Conservation (phyloP, 2,329 filamentous ascomycete genomes). For the Beauveria sp. region DNA sequence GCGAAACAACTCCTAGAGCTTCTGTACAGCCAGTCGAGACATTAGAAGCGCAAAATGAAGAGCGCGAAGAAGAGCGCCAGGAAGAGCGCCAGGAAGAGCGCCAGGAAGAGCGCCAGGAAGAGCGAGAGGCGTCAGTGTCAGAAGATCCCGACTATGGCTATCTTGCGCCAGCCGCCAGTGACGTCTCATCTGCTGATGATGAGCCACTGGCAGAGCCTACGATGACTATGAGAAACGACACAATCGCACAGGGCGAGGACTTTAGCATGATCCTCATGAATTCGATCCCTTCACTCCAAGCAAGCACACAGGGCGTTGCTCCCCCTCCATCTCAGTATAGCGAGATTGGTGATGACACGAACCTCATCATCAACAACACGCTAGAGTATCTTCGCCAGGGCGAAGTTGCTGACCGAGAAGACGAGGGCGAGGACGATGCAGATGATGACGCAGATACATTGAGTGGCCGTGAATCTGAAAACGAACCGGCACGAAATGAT, state of each 20-base stretch:
- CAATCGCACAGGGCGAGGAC: constrained; percentile 42
- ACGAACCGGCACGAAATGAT: neutral
- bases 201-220: constrained; percentile 17
- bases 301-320: constrained; percentile 27
- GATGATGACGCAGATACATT: constrained; percentile 12
- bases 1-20: constrained; percentile 29
- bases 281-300: constrained; percentile 44
- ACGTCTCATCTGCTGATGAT: constrained; percentile 27
- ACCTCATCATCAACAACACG: constrained; percentile 47
- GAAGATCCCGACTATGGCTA: constrained; percentile 21
- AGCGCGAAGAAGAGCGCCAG: neutral
- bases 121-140: neutral
- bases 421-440: constrained; percentile 9
- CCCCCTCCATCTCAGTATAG: constrained; percentile 27
- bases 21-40: constrained; percentile 13
- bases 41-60: neutral
- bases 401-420: constrained; percentile 14
- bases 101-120: neutral
- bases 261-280: constrained; percentile 55
- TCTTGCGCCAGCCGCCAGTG: constrained; percentile 23
- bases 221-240: constrained; percentile 26
- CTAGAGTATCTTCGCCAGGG: constrained; percentile 44
- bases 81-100: neutral
- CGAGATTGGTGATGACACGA: constrained; percentile 49
- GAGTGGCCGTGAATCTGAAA: constrained; percentile 4